Base-by-base conservation (phyloP, 495 filamentous ascomycete species). In the Polyplosphaeria fusca region DNA sequence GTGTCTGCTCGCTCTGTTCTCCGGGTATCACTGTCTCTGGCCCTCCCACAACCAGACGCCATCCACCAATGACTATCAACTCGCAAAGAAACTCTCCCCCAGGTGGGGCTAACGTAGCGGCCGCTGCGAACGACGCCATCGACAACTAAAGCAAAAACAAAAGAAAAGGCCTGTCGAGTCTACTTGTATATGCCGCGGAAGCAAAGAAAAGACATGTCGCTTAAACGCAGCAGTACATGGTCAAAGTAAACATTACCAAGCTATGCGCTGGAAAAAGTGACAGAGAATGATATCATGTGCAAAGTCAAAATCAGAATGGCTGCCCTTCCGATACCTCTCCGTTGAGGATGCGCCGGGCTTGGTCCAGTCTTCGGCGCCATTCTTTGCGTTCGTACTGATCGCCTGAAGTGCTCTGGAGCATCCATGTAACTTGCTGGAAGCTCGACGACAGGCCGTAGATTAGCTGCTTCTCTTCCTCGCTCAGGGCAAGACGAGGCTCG, bases 381-480 rank as follows among this genome's bases (percentile, higher is more conserved):
- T 83, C 70, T 53, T 82, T 73, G 26, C 79, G 81, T 47, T 86
- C 82, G 45, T 82, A 78, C 26, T 76, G 73, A 9, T 82, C 82
- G 12, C 79, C 76, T 3, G 76, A 76, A 9, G 74, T 78, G 52
- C 83, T 82, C 50, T 88, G 82, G 49, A 95, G 68, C 22, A 82
- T 81, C 43, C 81, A 67, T 68, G 71, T 92, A 67, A 80, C 86
- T 64, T 82, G 79, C 5, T 86, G 82, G 16, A 95, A 73, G 52
- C 83, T 87, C n/a, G 80, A 77, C 9, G 91, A 84, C 4, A 95
- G 72, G 44, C 81, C 74, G 64, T 91, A 86, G n/a, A 92, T 78
- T 13, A 92, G 78, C 52, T 85, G 80, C 59, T 84, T 65, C 46
- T 65, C 62, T 19, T 65, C 56, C 13, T 65, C 57, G 43, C 42